Conservation (phyloP, 1,284 basidiomycete species). For the Schizophyllum amplum region DNA sequence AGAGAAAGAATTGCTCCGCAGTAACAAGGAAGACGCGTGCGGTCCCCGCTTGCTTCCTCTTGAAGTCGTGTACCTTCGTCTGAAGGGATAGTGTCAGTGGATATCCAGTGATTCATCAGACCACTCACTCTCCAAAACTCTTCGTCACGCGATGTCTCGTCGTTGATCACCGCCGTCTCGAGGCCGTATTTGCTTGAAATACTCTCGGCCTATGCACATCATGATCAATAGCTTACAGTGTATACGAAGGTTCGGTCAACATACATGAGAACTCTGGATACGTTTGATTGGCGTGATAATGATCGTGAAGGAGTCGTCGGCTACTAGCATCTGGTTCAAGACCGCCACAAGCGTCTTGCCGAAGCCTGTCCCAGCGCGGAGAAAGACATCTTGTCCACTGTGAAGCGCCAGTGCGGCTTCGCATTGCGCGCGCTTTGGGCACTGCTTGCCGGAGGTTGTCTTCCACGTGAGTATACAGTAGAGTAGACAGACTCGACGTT, state of each 20-base stretch:
- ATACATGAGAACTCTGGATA: slow-evolving; percentile 19
- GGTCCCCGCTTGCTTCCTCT: background rate
- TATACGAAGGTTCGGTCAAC: background rate
- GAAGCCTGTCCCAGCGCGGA: slow-evolving; percentile 7
- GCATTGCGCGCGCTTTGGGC: no score
- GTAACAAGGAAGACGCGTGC: slow-evolving; percentile 16
- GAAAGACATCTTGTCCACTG: background rate
- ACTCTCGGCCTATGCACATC: slow-evolving; percentile 3
- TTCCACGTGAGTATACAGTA: no score
- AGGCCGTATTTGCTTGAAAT: slow-evolving; percentile 19
- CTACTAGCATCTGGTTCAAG: slow-evolving; percentile 1
- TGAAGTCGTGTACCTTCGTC: slow-evolving; percentile 3
- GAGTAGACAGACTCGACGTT: no score
- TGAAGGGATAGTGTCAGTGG: background rate
- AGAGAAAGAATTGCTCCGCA: slow-evolving; percentile 18
- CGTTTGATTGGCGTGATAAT: slow-evolving; percentile 21
- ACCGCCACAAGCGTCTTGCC: slow-evolving; percentile 5
- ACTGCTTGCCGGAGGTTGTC: no score
- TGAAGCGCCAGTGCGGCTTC: background rate
- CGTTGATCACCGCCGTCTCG: slow-evolving; percentile 19
- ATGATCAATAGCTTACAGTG: background rate
- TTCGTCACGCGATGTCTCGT: slow-evolving; percentile 18
- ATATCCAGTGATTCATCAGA: background rate
- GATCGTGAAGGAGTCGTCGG: slow-evolving; percentile 10
- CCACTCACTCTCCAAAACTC: slow-evolving; percentile 18